These are phyloP conservation scores for Pyrenula massariospora DNA, from an alignment of 495 filamentous ascomycete genomes.

Conservation along the genomic window DNA sequence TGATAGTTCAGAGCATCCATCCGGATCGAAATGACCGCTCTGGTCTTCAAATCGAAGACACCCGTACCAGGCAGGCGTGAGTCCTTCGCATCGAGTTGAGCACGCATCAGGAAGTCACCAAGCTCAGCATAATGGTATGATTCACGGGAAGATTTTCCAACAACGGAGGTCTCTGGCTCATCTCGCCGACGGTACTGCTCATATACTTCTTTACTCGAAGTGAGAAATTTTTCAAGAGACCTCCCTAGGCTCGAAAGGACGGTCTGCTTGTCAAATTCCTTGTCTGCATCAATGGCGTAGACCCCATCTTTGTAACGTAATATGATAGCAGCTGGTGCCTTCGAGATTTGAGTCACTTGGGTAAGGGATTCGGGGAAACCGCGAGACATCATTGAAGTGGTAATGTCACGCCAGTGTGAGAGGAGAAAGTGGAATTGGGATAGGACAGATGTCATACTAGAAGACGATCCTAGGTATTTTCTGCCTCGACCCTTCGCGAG, in stretches of 20 bases:
- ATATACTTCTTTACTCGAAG: constrained; percentile 64
- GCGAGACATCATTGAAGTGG: constrained; percentile 50
- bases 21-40: constrained; percentile 80
- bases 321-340: constrained; percentile 69
- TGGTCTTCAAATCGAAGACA: constrained; percentile 95
- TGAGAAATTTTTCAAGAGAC: constrained; percentile 95
- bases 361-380: constrained; percentile 44
- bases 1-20: constrained; percentile 67
- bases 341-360: constrained; percentile 60
- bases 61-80: constrained; percentile 76
- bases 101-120: constrained; percentile 90
- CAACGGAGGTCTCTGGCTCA: constrained; percentile 49
- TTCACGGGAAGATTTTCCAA: constrained; percentile 55
- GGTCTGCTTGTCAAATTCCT: constrained; percentile 77
- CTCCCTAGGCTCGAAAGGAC: constrained; percentile 83
- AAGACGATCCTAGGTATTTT: constrained; percentile 90
- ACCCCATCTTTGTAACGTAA: constrained; percentile 70
- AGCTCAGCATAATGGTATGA: constrained; percentile 78
- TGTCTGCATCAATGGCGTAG: constrained; percentile 97
- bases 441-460: constrained; percentile 83
- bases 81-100: constrained; percentile 90
- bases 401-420: constrained; percentile 67
- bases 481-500: constrained; percentile 56
- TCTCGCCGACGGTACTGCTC: constrained; percentile 67
- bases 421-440: constrained; percentile 89